Evolutionary conservation across 2,329 filamentous ascomycete genomes (phyloP), one percentile per base, ranked within the genome.

Genomic region (Cladophialophora chaetospira): DNA sequence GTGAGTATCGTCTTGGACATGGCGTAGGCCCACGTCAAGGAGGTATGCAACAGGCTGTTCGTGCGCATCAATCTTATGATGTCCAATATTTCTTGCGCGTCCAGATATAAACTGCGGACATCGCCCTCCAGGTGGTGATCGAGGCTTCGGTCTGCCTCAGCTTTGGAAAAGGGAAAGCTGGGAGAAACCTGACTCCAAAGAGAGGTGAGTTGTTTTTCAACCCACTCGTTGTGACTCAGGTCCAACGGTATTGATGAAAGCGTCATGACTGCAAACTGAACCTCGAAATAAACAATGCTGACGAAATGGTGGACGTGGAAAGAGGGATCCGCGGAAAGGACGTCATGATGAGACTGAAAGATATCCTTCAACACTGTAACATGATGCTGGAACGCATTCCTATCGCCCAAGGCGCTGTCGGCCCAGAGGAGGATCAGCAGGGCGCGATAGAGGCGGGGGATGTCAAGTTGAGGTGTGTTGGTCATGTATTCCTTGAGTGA

Each of bases 351-450:
- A 19, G 45, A 43, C 5, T 28, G n/a, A 17, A 50, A 36, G 33
- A 55, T 42, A 28, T 55, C 45, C 29, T 48, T 31, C 15, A 55
- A n/a, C 10, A 50, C 19, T 8, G 26, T 40, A 21, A 50, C 38
- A 11, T 55, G 53, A 3, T 38, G 26, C 15, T 31, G 17, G 19
- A 50, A 38, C 31, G 53, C 45, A 9, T 28, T 11, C 21, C 26
- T 38, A 19, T 55, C 53, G 4, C 38, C 36, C 15, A 55, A n/a
- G 8, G 26, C 45, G 26, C 45, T 50, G 21, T 55, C 53, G 17
- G 53, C 44, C 19, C 48, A 55, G 4, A 55, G 44, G 5, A 55
- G 45, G 26, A 47, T 50, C 23, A 55, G n/a, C 10, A 55, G 45
- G 19, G 53, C 43, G n/a, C 53, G 53, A 10, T 55, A 55, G 6